Conservation (phyloP, 2,329 filamentous ascomycete genomes). For the Aureobasidium uvarum region DNA sequence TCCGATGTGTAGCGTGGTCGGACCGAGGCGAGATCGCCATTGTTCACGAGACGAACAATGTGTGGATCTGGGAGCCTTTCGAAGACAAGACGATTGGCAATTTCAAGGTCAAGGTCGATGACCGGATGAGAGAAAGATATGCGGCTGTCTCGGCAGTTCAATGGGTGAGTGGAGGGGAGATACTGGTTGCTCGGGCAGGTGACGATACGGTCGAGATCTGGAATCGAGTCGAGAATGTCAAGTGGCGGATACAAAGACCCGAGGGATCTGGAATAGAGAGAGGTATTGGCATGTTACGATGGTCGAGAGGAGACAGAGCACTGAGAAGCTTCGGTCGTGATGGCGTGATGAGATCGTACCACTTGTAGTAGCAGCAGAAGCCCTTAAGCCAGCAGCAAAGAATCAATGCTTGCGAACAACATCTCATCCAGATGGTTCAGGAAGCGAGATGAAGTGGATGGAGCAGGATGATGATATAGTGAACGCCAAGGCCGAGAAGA, state of each 20-base stretch:
- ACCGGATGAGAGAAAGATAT: background rate
- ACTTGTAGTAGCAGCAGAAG: background rate
- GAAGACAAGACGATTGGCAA: background rate
- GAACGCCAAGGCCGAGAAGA: constrained; percentile 1
- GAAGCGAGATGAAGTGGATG: background rate
- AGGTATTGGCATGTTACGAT: background rate
- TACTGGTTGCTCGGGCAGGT: background rate
- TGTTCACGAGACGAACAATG: background rate
- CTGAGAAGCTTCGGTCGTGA: background rate
- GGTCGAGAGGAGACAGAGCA: background rate
- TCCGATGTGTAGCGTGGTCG: background rate
- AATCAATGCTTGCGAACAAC: background rate
- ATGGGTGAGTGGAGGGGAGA: background rate
- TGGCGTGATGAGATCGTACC: background rate
- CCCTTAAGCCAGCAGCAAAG: background rate
- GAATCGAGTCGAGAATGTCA: background rate
- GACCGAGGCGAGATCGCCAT: background rate
- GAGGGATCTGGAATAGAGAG: background rate
- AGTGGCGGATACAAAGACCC: constrained; percentile 5
- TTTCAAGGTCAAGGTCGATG: background rate
- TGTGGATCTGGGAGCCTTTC: constrained; percentile 21
- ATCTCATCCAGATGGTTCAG: background rate
- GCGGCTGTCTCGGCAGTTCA: background rate
- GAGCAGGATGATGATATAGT: background rate
- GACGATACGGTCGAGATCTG: constrained; percentile 1